phyloP scores from a whole-genome alignment of 2,329 filamentous ascomycete genomes.

The Phaeophleospora eucalypticola region DNA sequence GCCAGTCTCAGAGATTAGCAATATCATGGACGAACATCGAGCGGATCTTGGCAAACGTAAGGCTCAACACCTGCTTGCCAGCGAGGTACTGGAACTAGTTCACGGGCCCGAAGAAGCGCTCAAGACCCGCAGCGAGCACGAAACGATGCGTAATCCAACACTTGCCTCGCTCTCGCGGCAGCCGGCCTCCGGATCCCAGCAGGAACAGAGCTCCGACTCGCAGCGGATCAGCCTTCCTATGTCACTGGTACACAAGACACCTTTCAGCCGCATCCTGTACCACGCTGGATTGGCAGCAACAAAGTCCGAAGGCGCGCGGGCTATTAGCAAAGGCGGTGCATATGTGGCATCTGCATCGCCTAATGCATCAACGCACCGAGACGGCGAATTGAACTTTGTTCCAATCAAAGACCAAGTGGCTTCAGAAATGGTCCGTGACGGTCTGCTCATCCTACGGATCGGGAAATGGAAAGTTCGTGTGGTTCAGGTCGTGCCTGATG shows the following conservation, averaged over 20 bases:
- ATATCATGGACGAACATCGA: constrained; percentile 64
- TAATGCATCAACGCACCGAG: constrained; percentile 13
- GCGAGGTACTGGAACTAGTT: constrained; percentile 74
- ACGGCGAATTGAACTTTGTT: constrained; percentile 56
- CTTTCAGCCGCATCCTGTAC: constrained; percentile 30
- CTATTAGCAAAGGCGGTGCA: constrained; percentile 31
- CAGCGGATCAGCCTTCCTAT: constrained; percentile 28
- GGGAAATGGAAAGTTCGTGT: constrained; percentile 61
- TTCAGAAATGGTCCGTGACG: constrained; percentile 57
- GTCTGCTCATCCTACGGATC: constrained; percentile 51
- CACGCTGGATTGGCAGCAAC: constrained; percentile 30
- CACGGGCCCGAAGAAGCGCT: constrained; percentile 66
- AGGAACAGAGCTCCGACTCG: background rate
- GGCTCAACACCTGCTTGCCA: constrained; percentile 79
- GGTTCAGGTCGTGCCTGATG: constrained; percentile 53
- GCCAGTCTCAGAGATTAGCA: constrained; percentile 62
- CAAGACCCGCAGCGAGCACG: constrained; percentile 56
- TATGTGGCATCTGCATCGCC: constrained; percentile 35
- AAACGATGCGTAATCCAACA: constrained; percentile 37
- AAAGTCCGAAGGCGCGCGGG: constrained; percentile 29
- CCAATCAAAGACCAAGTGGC: constrained; percentile 58
- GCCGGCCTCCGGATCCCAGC: background rate
- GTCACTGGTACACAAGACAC: constrained; percentile 25
- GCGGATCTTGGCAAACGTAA: constrained; percentile 65
- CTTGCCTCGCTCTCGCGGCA: constrained; percentile 16